These are phyloP conservation scores for Calycina marina DNA, from an alignment of 2,329 filamentous ascomycete genomes.

Conservation along the genomic window DNA sequence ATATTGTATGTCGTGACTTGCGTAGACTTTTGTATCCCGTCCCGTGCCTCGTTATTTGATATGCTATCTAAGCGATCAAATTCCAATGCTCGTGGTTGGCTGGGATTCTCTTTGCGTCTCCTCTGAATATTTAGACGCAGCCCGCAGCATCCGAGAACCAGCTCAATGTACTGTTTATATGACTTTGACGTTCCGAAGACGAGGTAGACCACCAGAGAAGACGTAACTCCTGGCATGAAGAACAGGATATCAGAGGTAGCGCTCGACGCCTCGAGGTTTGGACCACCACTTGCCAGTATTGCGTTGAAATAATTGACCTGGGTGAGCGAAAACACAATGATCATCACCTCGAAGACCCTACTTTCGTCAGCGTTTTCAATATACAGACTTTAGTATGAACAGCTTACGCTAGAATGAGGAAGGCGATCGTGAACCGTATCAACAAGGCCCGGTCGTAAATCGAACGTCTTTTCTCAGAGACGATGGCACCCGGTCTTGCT, in stretches of 20 bases:
- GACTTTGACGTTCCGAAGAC: constrained; percentile 29
- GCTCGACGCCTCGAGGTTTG: constrained; percentile 22
- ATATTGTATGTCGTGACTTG: too few relatives aligned
- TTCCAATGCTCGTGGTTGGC: background rate
- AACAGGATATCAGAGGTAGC: constrained; percentile 22
- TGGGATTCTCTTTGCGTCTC: background rate
- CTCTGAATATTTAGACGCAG: background rate
- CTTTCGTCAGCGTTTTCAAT: constrained; percentile 3
- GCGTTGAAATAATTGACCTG: constrained; percentile 21
- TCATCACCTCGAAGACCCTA: constrained; percentile 25
- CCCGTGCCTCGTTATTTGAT: background rate
- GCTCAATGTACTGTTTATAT: constrained; percentile 18
- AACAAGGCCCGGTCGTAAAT: constrained; percentile 33
- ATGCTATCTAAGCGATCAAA: background rate
- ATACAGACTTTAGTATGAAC: background rate
- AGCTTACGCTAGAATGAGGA: constrained; percentile 25
- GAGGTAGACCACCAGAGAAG: constrained; percentile 24
- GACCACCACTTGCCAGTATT: constrained; percentile 16
- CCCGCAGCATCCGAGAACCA: constrained; percentile 13
- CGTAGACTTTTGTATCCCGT: too few relatives aligned
- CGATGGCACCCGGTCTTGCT: constrained; percentile 2
- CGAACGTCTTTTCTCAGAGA: constrained; percentile 12
- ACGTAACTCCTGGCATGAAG: constrained; percentile 27
- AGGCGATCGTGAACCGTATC: constrained; percentile 30
- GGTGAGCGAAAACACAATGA: constrained; percentile 26